Evolutionary conservation across 1,139 yeast species (phyloP), one percentile per base, ranked within the genome.

Genomic region (Yamadazyma diddensiae): DNA sequence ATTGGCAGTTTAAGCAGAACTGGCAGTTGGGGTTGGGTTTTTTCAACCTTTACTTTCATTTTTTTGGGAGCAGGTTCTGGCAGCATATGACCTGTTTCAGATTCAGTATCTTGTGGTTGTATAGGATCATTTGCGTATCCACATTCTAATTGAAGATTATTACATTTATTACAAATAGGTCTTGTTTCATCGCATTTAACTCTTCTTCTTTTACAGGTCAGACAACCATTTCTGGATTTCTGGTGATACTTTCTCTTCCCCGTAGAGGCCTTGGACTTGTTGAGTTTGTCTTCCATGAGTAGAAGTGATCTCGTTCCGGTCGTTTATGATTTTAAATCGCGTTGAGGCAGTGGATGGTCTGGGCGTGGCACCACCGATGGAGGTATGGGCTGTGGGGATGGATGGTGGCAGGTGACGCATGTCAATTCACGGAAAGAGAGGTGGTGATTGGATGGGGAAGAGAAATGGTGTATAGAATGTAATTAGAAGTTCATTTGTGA

Each of bases 171-270:
- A 56, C 97, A 90, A 11, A 65, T 54, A 0, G 97, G 97, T 45
- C 79, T 82, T 0, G 69, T 65, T 55, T 90, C 97, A 55, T 90
- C 97, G 65, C 97, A 90, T 53, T 90, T 90, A 29, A 90, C 95
- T 34, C 97, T 65, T 47, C 97, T 73, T 45, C 77, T 73, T 52
- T 90, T 90, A 59, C 97, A 90, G 1, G 94, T 85, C 26, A 80
- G 73, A 57, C 97, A 90, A 0, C 97, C 97, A 32, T 77, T 76
- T 38, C 95, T 71, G 21, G 95, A 84, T 57, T 90, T 90, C 41
- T 80, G 85, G 52, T 90, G 97, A 54, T 79, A 83, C 52, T 80
- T 81, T 36, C 94, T 66, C 53, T 77, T 77, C 14, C 66, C 66
- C 6, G 65, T 59, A 6, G 67, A 57, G 3, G 57, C 26, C 33